Conservation (phyloP, 2,329 filamentous ascomycete species). For the Penicillium sp. region DNA sequence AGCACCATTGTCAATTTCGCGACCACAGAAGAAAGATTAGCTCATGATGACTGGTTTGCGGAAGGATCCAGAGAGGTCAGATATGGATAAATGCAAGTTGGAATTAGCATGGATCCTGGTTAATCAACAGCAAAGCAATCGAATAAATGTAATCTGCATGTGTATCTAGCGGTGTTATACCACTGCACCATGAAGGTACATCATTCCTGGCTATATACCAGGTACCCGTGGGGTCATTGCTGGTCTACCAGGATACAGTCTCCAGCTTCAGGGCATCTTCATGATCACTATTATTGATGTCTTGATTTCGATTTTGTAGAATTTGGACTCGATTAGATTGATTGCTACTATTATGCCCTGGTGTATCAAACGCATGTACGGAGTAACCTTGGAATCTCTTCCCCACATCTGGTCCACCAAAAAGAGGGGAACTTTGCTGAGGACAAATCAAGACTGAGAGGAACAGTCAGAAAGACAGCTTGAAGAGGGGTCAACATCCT, state of each 20-base stretch:
- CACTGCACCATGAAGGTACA: no score
- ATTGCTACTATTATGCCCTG: no score
- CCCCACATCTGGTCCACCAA: background rate
- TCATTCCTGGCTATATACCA: no score
- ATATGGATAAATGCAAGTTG: constrained; percentile 52
- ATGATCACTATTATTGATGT: no score
- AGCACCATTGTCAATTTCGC: constrained; percentile 61
- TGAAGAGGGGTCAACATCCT: background rate
- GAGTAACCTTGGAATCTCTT: no score
- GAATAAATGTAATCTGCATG: background rate
- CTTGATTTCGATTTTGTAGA: no score
- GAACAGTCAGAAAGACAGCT: background rate
- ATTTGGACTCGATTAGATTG: background rate
- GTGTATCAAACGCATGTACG: background rate
- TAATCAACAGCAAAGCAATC: background rate
- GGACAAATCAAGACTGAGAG: background rate
- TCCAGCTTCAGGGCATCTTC: no score
- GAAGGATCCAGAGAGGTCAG: constrained; percentile 58
- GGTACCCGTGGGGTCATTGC: no score
- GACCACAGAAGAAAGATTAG: constrained; percentile 12
- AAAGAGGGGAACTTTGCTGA: background rate
- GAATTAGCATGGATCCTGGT: background rate
- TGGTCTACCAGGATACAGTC: no score
- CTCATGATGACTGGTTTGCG: constrained; percentile 61
- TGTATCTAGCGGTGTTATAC: no score